Evolutionary conservation across 768 basidiomycete species (phyloP).

Genomic region (Postia placenta): DNA sequence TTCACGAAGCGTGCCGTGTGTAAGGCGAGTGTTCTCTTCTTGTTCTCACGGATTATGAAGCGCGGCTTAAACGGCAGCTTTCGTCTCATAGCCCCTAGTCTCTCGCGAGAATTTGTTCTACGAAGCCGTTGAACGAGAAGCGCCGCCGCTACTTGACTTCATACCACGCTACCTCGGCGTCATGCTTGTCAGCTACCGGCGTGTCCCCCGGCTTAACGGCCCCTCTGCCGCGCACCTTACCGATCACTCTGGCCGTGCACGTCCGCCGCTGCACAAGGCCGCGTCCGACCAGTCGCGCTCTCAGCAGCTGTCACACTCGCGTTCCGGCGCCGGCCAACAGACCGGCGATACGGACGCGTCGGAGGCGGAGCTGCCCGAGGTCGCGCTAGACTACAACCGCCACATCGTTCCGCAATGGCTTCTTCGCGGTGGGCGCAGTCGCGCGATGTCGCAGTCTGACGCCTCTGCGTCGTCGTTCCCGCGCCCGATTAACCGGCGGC

Average conservation of each 20-base stretch:
- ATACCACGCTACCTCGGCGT: constrained; percentile 99
- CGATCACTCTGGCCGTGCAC: constrained; percentile 14
- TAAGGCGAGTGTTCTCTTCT: constrained; percentile 60
- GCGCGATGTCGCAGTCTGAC: constrained; percentile 40
- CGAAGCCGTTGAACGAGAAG: constrained; percentile 91
- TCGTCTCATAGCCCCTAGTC: constrained; percentile 71
- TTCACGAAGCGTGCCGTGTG: constrained; percentile 97
- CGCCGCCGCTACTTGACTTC: constrained; percentile 86
- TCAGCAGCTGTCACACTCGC: not conserved
- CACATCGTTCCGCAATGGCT: constrained; percentile 97
- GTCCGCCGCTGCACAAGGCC: constrained; percentile 23
- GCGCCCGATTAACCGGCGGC: constrained; percentile 25
- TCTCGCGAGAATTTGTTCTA: constrained; percentile 98
- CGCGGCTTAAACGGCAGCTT: not conserved
- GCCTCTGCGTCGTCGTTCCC: constrained; percentile 24
- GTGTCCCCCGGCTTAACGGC: constrained; percentile 38
- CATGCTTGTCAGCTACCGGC: constrained; percentile 95
- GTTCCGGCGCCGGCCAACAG: constrained; percentile 17
- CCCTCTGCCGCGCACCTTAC: constrained; percentile 12
- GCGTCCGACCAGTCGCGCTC: constrained; percentile 17
- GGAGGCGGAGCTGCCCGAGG: constrained; percentile 90
- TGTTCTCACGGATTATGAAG: not conserved
- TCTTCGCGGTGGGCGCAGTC: constrained; percentile 41
- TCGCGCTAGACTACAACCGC: constrained; percentile 85
- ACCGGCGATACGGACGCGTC: constrained; percentile 42